Evolutionary conservation across 805 yeast species (phyloP), one percentile per base, ranked within the genome.

Genomic region (Blastobotrys americana): DNA sequence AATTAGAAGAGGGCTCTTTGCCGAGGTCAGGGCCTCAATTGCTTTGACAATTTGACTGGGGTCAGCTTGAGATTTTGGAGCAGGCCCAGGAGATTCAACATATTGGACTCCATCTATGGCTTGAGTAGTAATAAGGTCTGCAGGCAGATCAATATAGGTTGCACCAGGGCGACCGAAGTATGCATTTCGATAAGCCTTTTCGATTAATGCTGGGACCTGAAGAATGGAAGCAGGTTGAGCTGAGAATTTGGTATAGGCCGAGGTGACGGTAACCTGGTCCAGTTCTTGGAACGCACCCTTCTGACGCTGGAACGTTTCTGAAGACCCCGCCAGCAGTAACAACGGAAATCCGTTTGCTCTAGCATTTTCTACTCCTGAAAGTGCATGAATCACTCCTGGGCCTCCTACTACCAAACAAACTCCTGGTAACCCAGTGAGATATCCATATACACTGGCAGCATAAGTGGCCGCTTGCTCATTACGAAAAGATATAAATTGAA

Each of bases 381-480:
- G 54, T 0, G 84, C 80, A 50, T 82, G 86, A 5, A 82, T 69
- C 2, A 82, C 65, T 3, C 88, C 88, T 0, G 88, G 87, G 0
- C 88, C 88, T 25, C 89, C 88, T 3, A 82, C 88, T 0, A 80
- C 83, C 2, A 82, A 65, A 15, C 79, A 58, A 0, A 82, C 83
- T 16, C 84, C 87, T 0, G 88, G 88, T 47, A 59, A 64, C 1
- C 77, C 76, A 3, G 83, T 79, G 36, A 82, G 56, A 51, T 76
- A 82, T 0, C 87, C 87, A 57, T 82, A 80, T 0, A 75, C 72
- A 1, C 84, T 76, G 2, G 89, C 88, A 2, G 89, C 89, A 53
- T 82, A 80, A 0, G 85, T 76, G 0, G 89, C 88, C 13, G 82
- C 70, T 54, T 82, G 88, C 56, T 82, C 88, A 59, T 82, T 82